Base-by-base conservation (phyloP, 441 rosid species). In the Syzygium syzygioides region DNA sequence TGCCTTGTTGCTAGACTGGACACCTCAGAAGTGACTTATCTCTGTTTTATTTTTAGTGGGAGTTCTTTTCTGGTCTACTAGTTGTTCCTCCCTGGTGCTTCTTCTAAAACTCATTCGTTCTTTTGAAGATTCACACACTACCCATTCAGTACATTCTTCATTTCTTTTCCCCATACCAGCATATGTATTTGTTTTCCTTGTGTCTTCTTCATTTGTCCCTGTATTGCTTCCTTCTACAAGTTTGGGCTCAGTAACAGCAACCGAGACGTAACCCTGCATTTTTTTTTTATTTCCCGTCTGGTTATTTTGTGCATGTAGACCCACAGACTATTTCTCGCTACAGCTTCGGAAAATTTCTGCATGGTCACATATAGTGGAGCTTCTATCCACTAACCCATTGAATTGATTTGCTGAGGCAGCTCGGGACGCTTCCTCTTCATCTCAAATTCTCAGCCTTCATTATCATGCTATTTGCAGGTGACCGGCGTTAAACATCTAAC, bases 401-500 rank as follows among this genome's bases (percentile, higher is more conserved):
- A 19, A 28, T 34, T 56, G 48, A 53, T 55, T 55, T 85, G 53
- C 59, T 30, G 59, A 55, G 48, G 64, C 59, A 57, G 13, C 59
- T 56, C 25, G 32, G 87, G 26, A 59, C 45, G 8, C 64, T 85
- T 30, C 66, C 30, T 55, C 18, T 32, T 56, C 37, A 26, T 32
- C 66, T 85, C 68, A 50, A 92, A 59, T 84, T 71, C 14, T 79
- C 50, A 56, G 48, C 52, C 34, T 30, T 32, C n/a, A 23, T 76
- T 23, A 41, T 71, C 83, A 41, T 76, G 50, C 68, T 28, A 5
- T 83, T 23, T 91, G 56, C 94, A 96, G 97, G 94, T 94, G 30
- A 94, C 93, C 30, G 94, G 95, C 56, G 95, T 96, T 87, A 91
- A 92, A 93, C 97, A 96, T 92, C 88, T 95, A 87, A 95, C 94